Percentiles rank a stretch among this genome's conserved stretches.
Evolutionary conservation across 2,329 filamentous ascomycete species (phyloP).

Genomic region (Penicillium sclerotigenum): DNA sequence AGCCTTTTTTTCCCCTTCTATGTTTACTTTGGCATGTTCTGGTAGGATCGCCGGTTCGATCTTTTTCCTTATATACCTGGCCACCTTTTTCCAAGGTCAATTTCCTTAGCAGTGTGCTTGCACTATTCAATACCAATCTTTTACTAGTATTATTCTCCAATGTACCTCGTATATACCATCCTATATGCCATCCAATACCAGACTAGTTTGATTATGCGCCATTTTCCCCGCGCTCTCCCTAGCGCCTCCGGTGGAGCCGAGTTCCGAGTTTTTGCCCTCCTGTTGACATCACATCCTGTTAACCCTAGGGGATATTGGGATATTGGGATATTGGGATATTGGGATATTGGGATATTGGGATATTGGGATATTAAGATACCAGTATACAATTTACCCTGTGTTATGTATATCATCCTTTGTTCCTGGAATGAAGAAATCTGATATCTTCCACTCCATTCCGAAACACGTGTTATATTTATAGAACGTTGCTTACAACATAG

Average conservation of each 20-base stretch:
- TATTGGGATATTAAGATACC: no score
- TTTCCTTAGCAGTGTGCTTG: not conserved
- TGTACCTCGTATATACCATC: not conserved
- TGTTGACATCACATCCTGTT: conserved; percentile 7
- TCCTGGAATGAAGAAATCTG: not conserved
- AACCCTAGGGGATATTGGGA: not conserved
- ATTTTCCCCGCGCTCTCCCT: conserved; percentile 20
- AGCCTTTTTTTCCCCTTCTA: not conserved
- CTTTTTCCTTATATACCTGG: conserved; percentile 5
- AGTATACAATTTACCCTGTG: not conserved
- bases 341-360: no score
- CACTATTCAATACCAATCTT: conserved; percentile 5
- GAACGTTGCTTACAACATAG: not conserved
- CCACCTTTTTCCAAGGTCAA: not conserved
- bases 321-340: no score
- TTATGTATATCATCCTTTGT: not conserved
- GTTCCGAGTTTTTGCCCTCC: conserved; percentile 13
- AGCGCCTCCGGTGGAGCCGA: conserved; percentile 15
- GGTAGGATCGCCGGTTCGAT: conserved; percentile 8
- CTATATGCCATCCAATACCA: no score
- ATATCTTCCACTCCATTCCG: not conserved
- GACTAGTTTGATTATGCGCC: conserved; percentile 25
- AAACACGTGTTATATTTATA: not conserved
- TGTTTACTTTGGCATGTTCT: conserved; percentile 5
- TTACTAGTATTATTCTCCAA: not conserved